Evolutionary conservation across 2,329 filamentous ascomycete species (phyloP).

Genomic region (Domatiomyces globalis): DNA sequence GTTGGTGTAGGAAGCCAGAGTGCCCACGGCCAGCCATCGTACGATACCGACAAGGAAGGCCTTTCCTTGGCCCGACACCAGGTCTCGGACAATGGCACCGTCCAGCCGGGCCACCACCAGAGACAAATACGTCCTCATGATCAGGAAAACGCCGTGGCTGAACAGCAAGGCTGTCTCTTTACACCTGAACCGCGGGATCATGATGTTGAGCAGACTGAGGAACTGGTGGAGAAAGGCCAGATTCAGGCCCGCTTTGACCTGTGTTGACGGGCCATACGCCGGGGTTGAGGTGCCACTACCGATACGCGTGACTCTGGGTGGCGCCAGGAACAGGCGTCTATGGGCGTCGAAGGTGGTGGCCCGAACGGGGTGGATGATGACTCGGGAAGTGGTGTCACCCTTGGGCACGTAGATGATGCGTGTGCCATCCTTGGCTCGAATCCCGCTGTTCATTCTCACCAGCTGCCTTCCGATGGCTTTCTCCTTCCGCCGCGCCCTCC

Average conservation of each 20-base stretch:
- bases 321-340: conserved; percentile 79
- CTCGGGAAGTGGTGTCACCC: conserved; percentile 73
- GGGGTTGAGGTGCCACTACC: conserved; percentile 47
- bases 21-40: conserved; percentile 92
- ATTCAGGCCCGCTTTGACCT: conserved; percentile 88
- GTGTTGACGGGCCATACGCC: conserved; percentile 59
- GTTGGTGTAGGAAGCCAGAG: conserved; percentile 91
- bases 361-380: conserved; percentile 81
- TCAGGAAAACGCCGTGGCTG: conserved; percentile 76
- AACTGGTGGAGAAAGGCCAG: conserved; percentile 95
- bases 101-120: conserved; percentile 84
- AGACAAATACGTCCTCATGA: conserved; percentile 87
- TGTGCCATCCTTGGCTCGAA: conserved; percentile 87
- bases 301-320: conserved; percentile 67
- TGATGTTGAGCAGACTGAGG: conserved; percentile 86
- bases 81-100: conserved; percentile 86
- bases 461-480: conserved; percentile 69
- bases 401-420: conserved; percentile 92
- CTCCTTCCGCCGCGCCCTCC: conserved; percentile 58
- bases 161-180: conserved; percentile 86
- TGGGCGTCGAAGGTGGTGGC: conserved; percentile 93
- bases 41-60: conserved; percentile 75
- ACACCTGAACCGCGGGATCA: conserved; percentile 89
- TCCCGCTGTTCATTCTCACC: conserved; percentile 77
- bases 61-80: conserved; percentile 88